A percentile compares a stretch with the other conserved stretches of the same genome.
Evolutionary conservation across 2,329 filamentous ascomycete genomes (phyloP).

Genomic region (Raffaelea albimanens): DNA sequence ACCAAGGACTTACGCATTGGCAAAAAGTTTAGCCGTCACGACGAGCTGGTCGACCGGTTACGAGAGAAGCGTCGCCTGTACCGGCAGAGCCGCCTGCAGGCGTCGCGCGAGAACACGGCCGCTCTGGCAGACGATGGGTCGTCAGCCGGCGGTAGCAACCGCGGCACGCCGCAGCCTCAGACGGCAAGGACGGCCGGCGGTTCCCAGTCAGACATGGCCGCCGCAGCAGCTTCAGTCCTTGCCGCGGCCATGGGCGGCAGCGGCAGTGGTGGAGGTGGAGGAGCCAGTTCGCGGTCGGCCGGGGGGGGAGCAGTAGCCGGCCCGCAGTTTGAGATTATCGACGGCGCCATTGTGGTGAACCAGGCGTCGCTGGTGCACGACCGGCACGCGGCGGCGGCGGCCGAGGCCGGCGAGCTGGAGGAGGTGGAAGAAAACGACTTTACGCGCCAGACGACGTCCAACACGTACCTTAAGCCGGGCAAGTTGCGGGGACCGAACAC

Average conservation of each 20-base stretch:
- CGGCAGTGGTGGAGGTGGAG: background rate
- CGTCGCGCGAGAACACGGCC: slow-evolving; percentile 11
- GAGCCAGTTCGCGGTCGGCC: slow-evolving; percentile 13
- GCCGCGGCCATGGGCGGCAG: background rate
- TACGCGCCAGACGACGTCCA: slow-evolving; percentile 59
- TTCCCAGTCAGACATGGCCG: slow-evolving; percentile 9
- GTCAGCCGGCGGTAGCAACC: too few species aligned
- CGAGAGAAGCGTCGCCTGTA: slow-evolving; percentile 28
- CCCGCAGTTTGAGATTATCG: slow-evolving; percentile 53
- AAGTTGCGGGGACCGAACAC: slow-evolving; percentile 54
- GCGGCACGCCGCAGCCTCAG: background rate
- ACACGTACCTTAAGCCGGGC: slow-evolving; percentile 52
- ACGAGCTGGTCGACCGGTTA: slow-evolving; percentile 61
- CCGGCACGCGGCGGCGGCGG: slow-evolving; percentile 52
- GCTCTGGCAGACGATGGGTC: background rate
- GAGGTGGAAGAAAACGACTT: slow-evolving; percentile 72
- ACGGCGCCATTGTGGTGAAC: slow-evolving; percentile 65
- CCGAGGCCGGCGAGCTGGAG: slow-evolving; percentile 42
- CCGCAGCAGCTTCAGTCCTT: slow-evolving; percentile 7
- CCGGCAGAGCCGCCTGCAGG: slow-evolving; percentile 25
- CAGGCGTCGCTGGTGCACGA: slow-evolving; percentile 59
- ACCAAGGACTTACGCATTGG: slow-evolving; percentile 62
- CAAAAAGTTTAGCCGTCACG: slow-evolving; percentile 65
- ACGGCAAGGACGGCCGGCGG: background rate
- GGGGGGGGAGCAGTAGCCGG: slow-evolving; percentile 27